Evolutionary conservation across 305 asterid species (phyloP).

Genomic region (Solanum aculeatissimum): DNA sequence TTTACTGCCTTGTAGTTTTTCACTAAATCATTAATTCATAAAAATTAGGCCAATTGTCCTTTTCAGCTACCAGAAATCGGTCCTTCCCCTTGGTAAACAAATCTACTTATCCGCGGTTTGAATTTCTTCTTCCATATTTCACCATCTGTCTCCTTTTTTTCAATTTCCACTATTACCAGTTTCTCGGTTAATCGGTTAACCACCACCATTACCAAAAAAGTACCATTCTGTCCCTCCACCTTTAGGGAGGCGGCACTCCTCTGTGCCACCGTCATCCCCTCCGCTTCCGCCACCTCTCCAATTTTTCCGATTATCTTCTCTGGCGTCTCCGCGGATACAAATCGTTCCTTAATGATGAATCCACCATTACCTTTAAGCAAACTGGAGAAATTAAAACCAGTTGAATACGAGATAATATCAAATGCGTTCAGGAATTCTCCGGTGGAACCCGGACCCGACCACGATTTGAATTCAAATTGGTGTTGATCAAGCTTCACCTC

Average conservation of each 20-base stretch:
- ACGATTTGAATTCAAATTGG: conserved; percentile 25
- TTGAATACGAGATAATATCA: conserved; percentile 39
- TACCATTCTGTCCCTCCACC: conserved; percentile 36
- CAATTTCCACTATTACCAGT: conserved; percentile 51
- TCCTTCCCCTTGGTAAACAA: conserved; percentile 16
- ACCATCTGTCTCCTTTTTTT: neutral
- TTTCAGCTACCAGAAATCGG: conserved; percentile 9
- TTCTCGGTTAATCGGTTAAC: conserved; percentile 50
- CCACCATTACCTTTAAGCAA: conserved; percentile 18
- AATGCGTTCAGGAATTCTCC: conserved; percentile 39
- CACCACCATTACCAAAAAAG: conserved; percentile 20
- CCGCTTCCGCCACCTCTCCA: conserved; percentile 25
- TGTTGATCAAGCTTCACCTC: conserved; percentile 15
- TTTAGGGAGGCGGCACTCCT: conserved; percentile 21
- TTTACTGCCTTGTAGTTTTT: neutral
- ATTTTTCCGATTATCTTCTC: conserved; percentile 28
- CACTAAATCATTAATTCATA: neutral
- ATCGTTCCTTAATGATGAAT: conserved; percentile 13
- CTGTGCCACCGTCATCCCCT: conserved; percentile 13
- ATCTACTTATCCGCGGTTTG: conserved; percentile 23
- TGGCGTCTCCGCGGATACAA: conserved; percentile 26
- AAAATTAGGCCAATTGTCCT: neutral
- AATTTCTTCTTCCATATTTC: conserved; percentile 44
- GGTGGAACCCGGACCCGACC: conserved; percentile 1
- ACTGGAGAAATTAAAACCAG: conserved; percentile 47